Percentiles rank a stretch among this genome's conserved stretches.
Evolutionary conservation across 1,284 basidiomycete genomes (phyloP).

Genomic region (Ustilago esculenta): DNA sequence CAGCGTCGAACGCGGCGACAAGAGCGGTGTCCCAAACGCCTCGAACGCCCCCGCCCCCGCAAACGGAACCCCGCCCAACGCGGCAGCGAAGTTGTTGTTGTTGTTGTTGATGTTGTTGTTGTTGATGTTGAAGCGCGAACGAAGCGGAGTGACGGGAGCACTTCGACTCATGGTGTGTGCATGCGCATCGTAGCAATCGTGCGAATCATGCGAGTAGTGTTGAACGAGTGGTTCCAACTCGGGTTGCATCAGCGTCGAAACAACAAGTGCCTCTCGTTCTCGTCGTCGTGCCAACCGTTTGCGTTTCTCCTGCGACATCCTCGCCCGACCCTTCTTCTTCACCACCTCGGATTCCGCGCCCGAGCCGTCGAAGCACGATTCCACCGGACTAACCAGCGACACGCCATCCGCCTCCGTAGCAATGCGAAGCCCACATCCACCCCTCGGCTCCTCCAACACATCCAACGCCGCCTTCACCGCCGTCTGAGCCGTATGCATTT

Average conservation of each 20-base stretch:
- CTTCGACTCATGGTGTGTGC: too few species aligned
- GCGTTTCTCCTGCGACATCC: constrained; percentile 60
- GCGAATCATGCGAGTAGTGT: too few species aligned
- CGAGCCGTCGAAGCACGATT: constrained; percentile 33
- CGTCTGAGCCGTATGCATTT: constrained; percentile 42
- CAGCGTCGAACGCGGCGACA: neutral
- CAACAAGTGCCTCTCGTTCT: constrained; percentile 50
- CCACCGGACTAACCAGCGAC: constrained; percentile 21
- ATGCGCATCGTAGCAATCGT: too few species aligned
- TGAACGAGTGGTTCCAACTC: neutral
- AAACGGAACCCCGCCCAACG: too few species aligned
- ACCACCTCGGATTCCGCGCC: constrained; percentile 10
- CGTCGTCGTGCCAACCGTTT: constrained; percentile 46
- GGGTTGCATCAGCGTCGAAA: neutral
- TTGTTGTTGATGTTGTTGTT: too few species aligned
- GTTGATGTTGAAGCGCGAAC: constrained; percentile 2
- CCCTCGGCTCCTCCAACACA: constrained; percentile 23
- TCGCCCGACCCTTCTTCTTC: constrained; percentile 49
- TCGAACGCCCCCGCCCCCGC: too few species aligned
- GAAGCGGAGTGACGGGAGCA: constrained; percentile 15
- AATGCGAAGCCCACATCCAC: constrained; percentile 14
- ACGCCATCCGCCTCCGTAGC: neutral
- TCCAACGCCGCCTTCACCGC: constrained; percentile 44
- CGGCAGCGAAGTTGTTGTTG: too few species aligned
- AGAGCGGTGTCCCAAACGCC: constrained; percentile 1